Base-by-base conservation (phyloP, 2,329 filamentous ascomycete genomes). In the Chaetomium sp. region DNA sequence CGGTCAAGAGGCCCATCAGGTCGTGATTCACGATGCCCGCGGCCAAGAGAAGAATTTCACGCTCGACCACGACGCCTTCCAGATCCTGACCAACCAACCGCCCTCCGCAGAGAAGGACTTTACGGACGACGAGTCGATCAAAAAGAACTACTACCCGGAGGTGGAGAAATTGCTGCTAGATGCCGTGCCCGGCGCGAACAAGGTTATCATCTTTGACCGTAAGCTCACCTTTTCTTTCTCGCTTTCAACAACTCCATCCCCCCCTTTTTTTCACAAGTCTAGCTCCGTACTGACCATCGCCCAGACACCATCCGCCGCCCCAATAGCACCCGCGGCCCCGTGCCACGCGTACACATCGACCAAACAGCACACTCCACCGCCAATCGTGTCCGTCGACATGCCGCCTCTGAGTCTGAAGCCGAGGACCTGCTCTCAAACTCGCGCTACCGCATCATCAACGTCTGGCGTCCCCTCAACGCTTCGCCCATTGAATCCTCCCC, bases 381-480 rank as follows among this genome's bases (percentile, higher is more conserved):
- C 8, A 76, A 81, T 68, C 86, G 90, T 48, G 87, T 95, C 2
- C 74, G 74, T 11, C 74, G 79, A 1, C 89, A 91, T 69, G 75
- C 89, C 53, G 72, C 80, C 1, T 46, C 52, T 6, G 72, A 69
- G 0, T 79, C 79, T 8, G 87, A 91, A 59, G 87, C 88, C 0
- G 84, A 86, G 4, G 66, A 71, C 54, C 74, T 92, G 0, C 79
- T 92, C 1, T 27, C 44, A n/a, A 68, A 77, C 56, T 82, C 79
- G 2, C 83, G 90, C 2, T 91, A 89, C 70, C 81, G 90, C 58
- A 89, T 96, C 66, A 82, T 96, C 69, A 96, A 95, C 63, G 86
- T 96, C 48, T 96, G 91, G 91, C 79, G 88, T 0, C 84, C 85
- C 12, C 72, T 82, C 7, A 81, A 79, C 70, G 69, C 71, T 62